phyloP scores from a whole-genome alignment of 106 monocot genomes.

The Hemerocallis citrina region DNA sequence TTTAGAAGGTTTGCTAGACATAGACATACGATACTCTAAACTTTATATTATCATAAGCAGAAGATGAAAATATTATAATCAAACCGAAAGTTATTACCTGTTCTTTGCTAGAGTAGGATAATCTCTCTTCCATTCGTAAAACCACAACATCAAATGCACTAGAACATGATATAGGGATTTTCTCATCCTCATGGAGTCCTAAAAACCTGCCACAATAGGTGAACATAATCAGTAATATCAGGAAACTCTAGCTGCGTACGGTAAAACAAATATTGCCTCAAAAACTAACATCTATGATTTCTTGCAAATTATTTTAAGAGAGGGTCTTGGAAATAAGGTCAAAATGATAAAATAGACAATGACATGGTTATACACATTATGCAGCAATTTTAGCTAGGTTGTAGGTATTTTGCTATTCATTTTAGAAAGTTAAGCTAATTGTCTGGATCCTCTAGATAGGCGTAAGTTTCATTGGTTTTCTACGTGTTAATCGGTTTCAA shows the following conservation, averaged over 20 bases:
- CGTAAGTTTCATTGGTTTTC: background rate
- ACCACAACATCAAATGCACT: constrained; percentile 82
- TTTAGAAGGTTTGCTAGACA: background rate
- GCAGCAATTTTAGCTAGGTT: background rate
- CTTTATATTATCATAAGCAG: background rate
- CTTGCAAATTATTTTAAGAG: background rate
- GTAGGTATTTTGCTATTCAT: background rate
- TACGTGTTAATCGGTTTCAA: background rate
- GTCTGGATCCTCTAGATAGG: background rate
- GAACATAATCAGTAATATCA: background rate
- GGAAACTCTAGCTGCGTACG: background rate
- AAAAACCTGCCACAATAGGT: constrained; percentile 51
- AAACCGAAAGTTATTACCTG: constrained; percentile 33
- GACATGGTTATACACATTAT: background rate
- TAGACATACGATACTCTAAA: background rate
- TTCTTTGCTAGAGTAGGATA: constrained; percentile 58
- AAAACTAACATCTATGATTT: background rate
- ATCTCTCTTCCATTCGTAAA: constrained; percentile 71
- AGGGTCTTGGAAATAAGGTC: background rate
- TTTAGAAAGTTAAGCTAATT: background rate
- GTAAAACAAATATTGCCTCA: background rate
- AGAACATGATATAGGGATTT: constrained; percentile 57
- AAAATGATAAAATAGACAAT: background rate
- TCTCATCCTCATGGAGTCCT: constrained; percentile 62
- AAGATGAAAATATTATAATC: background rate